Base-by-base conservation (phyloP, 371 early-diverging fungal species). In the Mortierella sp. region DNA sequence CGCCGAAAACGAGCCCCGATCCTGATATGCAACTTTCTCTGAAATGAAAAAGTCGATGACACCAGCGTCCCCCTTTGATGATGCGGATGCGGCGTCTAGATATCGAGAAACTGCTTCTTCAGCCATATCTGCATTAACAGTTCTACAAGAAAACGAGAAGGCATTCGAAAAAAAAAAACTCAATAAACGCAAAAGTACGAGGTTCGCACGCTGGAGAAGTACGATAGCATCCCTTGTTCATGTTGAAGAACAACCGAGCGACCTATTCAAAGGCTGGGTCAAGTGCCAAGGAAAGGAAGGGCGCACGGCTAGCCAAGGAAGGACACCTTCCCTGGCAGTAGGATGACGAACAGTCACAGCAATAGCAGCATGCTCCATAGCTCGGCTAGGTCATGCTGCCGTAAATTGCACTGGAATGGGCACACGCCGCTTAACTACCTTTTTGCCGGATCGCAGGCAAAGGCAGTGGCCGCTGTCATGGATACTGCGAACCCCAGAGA, bases 301-400 rank as follows among this genome's bases (percentile, higher is more conserved):
- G 6, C 24, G 31, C 31, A 18, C 64, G 51, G 64, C 47, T 34
- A 38, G 64, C 57, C 19, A 64, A 39, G 64, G 16, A 63, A 55
- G 56, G 57, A 50, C 1, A 49, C n/a, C 28, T 39, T 64, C 51
- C 24, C 42, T 49, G 18, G 64, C 64, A 56, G 57, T 57, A 64
- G 42, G 64, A 64, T 64, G 64, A 64, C 64, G 51, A 51, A 49
- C 58, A 64, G 51, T n/a, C 24, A 42, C 57, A 56, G 57, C 56
- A 62, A 64, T 64, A 64, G 64, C 64, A 1, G 58, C 64, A 64
- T 56, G 64, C 57, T 64, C 58, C 64, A 64, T 56, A 30, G 56
- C 57, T 56, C 42, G 41, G 51, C 63, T 63, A 55, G 63, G 56
- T 55, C 63, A 47, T 63, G 63, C 63, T 48, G 63, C 63, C 56